Conservation (phyloP, 192 early-diverging fungal genomes). For the Kickxella alabastrina region DNA sequence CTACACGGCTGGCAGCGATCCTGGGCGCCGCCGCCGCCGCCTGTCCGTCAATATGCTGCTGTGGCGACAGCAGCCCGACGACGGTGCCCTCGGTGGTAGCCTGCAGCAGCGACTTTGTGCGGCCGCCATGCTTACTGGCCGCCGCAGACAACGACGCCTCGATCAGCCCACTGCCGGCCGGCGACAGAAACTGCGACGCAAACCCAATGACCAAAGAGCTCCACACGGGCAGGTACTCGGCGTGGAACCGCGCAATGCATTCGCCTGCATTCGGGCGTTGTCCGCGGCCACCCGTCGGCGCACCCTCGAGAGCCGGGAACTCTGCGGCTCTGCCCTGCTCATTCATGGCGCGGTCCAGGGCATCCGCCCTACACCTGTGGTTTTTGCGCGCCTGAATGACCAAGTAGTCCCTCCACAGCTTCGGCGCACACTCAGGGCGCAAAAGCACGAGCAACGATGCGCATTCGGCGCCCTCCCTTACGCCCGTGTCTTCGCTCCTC, state of each 20-base stretch:
- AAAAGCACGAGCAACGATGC: conserved; percentile 42
- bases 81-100: conserved; percentile 47
- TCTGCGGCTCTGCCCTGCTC: conserved; percentile 1
- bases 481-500: conserved; percentile 14
- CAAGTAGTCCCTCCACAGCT: conserved; percentile 43
- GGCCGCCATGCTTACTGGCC: neutral
- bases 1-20: conserved; percentile 15
- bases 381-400: conserved; percentile 41
- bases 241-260: conserved; percentile 36
- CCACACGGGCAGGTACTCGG: conserved; percentile 40
- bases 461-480: conserved; percentile 37
- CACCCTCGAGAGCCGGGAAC: neutral
- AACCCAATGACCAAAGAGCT: conserved; percentile 47
- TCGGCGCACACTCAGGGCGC: conserved; percentile 14
- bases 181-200: conserved; percentile 51
- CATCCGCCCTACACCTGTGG: conserved; percentile 12
- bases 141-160: conserved; percentile 5
- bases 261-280: neutral
- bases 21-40: too few relatives aligned
- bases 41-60: too few relatives aligned
- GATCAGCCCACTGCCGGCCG: conserved; percentile 36
- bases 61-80: conserved; percentile 38
- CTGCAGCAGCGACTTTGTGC: conserved; percentile 45
- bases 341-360: conserved; percentile 10
- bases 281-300: neutral